Evolutionary conservation across 805 yeast species (phyloP).

Genomic region (Candida jianshihensis): DNA sequence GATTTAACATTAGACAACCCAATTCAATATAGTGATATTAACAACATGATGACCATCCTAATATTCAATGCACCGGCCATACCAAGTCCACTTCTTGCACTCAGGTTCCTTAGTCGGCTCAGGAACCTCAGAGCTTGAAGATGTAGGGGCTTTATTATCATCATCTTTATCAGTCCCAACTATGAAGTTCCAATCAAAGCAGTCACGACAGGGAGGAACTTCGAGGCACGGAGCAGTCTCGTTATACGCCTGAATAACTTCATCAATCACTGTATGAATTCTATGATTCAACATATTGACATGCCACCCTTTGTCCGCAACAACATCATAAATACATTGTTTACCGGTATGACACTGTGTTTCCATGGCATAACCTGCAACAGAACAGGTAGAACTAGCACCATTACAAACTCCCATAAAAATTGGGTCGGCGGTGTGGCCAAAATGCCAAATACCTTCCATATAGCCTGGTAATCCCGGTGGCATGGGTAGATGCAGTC

Average conservation of each 20-base stretch:
- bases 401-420: constrained; percentile 97
- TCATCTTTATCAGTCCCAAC: constrained; percentile 26
- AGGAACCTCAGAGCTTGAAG: constrained; percentile 1
- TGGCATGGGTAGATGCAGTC: constrained; percentile 87
- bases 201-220: constrained; percentile 83
- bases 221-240: constrained; percentile 66
- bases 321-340: constrained; percentile 84
- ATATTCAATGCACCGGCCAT: constrained; percentile 51
- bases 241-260: constrained; percentile 64
- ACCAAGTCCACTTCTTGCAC: constrained; percentile 35
- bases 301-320: constrained; percentile 84
- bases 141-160: constrained; percentile 1
- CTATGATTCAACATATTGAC: constrained; percentile 84
- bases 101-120: constrained; percentile 19
- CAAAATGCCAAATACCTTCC: constrained; percentile 91
- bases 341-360: constrained; percentile 89
- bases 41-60: background rate
- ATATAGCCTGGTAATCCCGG: constrained; percentile 76
- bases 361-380: constrained; percentile 97
- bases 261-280: constrained; percentile 84
- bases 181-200: constrained; percentile 81
- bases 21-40: background rate
- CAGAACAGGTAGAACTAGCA: constrained; percentile 78
- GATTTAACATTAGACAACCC: too few relatives aligned
- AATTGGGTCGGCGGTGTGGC: constrained; percentile 96